Base-by-base conservation (phyloP, 495 filamentous ascomycete genomes). In the Xylaria longipes region DNA sequence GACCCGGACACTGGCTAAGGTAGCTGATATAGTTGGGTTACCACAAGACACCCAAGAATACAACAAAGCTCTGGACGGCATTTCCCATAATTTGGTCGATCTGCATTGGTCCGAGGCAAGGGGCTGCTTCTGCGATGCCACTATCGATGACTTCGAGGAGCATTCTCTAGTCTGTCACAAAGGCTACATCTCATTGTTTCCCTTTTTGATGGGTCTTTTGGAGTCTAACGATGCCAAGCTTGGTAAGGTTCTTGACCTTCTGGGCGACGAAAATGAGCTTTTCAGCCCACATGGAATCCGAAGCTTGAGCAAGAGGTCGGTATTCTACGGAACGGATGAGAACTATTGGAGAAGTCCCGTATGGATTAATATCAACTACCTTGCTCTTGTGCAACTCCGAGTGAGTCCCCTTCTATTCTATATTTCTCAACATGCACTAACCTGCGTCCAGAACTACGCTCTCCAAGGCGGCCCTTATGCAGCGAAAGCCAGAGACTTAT, bases 311-410 rank as follows among this genome's bases (percentile, higher is more conserved):
- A 92, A 92, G 84, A 88, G 87, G 70, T 92, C 96, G 71, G 87
- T 91, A 77, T 87, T 92, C 73, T 98, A 97, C 76, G 93, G 90
- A 22, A 97, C 93, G 0, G 93, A 85, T 4, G 96, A 99, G 85
- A 97, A 99, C 75, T 99, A 99, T 83, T 99, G 96, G 96, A 86
- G 94, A 65, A 93, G 94, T 68, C 96, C 96, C 8, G 86, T 99
- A 5, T 99, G 96, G 96, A 92, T 99, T 71, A 97, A 97, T 75
- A 97, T 99, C 69, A 99, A 99, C 80, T 98, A 97, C 76, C 84
- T 99, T 67, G 91, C 92, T 48, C 85, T 98, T 66, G 87, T 88
- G 73, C 89, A 92, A 76, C 88, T 99, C n/a, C 85, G 93, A 65
- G 95, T 97, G 87, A 82, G 91, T 87, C 46, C 73, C 80, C 76